Base-by-base conservation (phyloP, 768 basidiomycete genomes). In the Omphalotus guepiniiformis region DNA sequence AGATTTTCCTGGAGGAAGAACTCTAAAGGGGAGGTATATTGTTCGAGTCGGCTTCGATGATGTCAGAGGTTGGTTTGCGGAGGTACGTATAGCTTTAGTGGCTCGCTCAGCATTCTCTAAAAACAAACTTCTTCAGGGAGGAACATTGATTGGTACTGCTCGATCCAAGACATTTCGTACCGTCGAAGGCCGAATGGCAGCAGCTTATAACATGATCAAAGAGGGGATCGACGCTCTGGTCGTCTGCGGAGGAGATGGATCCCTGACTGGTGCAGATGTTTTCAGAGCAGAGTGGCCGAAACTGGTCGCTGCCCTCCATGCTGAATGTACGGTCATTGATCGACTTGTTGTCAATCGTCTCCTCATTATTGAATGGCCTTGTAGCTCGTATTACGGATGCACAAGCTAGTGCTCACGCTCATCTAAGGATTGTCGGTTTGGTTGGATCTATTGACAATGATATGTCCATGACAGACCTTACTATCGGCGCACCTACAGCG, bases 371-470 rank as follows among this genome's bases (percentile, higher is more conserved):
- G n/a, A n/a, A n/a, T n/a, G 12, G 4, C 28, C 27, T 48, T 26
- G 3, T 30, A 47, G 46, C 37, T 29, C 46, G 46, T 39, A 96
- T 99, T 62, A 82, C 83, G 1, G 73, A 80, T 22, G 82, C 79
- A 28, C 88, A 96, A 58, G 74, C 76, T 27, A 61, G 74, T n/a
- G 69, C 70, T 12, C 85, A 93, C 58, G 73, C 81, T 19, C 89
- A 97, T 58, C 84, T 99, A 53, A 88, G 81, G 65, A 96, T 99
- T 56, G 95, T 95, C 52, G 96, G 96, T n/a, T 82, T 99, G 34
- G 96, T 98, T 50, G 96, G 96, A 28, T 95, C 93, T 3, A 98
- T 99, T 61, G 96, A 99, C 69, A 99, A 99, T 60, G 96, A 98
- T 63, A 97, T 99, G 94, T 88, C 89, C 13, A 76, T 95, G 79